These are phyloP conservation scores for Marchantia paleacea DNA, from an alignment of 225 moss, liverwort and hornwort genomes.

Conservation along the genomic window DNA sequence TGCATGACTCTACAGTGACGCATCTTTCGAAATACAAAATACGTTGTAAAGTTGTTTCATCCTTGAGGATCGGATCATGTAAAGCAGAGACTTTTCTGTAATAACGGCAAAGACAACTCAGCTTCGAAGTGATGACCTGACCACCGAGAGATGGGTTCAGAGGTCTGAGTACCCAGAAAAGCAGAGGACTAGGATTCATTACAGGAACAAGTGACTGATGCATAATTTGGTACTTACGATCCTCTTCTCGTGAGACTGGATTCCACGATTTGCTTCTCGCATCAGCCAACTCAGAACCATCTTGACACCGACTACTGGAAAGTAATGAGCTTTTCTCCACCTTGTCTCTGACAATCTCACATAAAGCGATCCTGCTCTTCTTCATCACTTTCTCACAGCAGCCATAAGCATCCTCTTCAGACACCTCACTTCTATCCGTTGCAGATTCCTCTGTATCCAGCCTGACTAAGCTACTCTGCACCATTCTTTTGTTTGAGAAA, in stretches of 20 bases:
- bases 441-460: background rate
- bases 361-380: conserved; percentile 26
- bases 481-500: conserved; percentile 21
- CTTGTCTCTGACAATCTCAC: conserved; percentile 9
- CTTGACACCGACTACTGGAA: background rate
- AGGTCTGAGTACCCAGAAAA: background rate
- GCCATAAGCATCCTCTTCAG: conserved; percentile 8
- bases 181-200: background rate
- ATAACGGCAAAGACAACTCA: background rate
- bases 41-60: background rate
- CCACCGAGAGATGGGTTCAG: background rate
- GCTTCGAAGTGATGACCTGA: background rate
- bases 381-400: conserved; percentile 17
- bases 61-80: background rate
- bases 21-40: background rate
- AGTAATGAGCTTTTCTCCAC: conserved; percentile 7
- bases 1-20: background rate
- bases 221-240: conserved; percentile 24
- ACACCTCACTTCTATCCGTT: conserved; percentile 1
- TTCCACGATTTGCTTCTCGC: background rate
- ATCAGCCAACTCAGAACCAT: background rate
- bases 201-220: background rate
- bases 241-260: conserved; percentile 13
- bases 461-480: conserved; percentile 17
- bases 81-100: background rate